phyloP scores from a whole-genome alignment of 257 asterid genomes.

The Penstemon eatonii region DNA sequence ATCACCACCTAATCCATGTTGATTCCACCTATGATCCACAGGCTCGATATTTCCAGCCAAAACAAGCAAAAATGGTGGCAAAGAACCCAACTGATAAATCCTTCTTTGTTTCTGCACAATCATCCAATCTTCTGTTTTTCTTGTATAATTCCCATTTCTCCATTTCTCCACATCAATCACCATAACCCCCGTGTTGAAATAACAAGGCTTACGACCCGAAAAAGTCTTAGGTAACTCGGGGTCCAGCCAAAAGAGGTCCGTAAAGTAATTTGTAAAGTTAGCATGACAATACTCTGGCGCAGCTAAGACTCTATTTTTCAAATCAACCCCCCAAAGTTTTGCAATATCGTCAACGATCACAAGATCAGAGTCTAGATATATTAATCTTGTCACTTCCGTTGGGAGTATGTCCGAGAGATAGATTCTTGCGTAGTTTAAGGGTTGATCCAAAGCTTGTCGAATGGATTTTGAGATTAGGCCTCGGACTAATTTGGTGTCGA shows the following conservation, averaged over 20 bases:
- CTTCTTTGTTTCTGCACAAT: constrained; percentile 54
- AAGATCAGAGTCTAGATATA: constrained; percentile 69
- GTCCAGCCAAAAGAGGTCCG: constrained; percentile 50
- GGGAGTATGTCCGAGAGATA: constrained; percentile 57
- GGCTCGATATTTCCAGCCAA: constrained; percentile 62
- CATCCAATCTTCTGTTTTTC: constrained; percentile 66
- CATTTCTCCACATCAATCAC: constrained; percentile 64
- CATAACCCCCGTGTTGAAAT: constrained; percentile 74
- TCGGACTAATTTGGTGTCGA: constrained; percentile 38
- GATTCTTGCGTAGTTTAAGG: constrained; percentile 61
- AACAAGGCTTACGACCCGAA: constrained; percentile 50
- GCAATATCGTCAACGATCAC: constrained; percentile 60
- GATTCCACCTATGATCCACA: constrained; percentile 76
- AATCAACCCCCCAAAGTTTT: constrained; percentile 54
- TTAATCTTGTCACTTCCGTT: constrained; percentile 39
- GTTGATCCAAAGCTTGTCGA: constrained; percentile 70
- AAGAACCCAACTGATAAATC: constrained; percentile 67
- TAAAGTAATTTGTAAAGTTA: constrained; percentile 58
- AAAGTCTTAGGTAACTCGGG: constrained; percentile 33
- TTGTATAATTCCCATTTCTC: constrained; percentile 49
- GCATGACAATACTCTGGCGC: constrained; percentile 81
- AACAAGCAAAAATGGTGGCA: constrained; percentile 72
- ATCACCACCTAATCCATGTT: constrained; percentile 79
- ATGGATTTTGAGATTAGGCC: constrained; percentile 67
- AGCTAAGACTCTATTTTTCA: constrained; percentile 53